Percentiles rank a stretch among this genome's conserved stretches.
Conservation (phyloP, 2,329 filamentous ascomycete species). For the Macrophomina tecta region DNA sequence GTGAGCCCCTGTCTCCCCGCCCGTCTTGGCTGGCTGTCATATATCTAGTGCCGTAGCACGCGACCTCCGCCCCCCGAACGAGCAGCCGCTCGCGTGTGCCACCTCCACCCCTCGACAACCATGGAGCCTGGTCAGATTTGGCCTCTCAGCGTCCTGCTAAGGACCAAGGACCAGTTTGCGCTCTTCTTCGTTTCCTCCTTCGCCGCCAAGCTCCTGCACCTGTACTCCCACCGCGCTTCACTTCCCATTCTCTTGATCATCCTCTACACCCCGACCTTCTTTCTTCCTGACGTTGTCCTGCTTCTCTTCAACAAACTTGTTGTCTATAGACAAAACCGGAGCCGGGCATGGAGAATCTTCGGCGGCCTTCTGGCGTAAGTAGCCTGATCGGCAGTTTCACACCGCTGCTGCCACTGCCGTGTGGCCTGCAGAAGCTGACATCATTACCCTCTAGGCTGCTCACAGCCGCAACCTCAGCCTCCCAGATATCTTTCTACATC, state of each 20-base stretch:
- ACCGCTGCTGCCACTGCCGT: not conserved
- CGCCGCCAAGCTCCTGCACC: constrained; percentile 42
- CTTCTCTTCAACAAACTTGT: constrained; percentile 39
- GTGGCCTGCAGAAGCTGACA: constrained; percentile 4
- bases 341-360: constrained; percentile 30
- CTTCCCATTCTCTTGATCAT: constrained; percentile 42
- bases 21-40: not conserved
- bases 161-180: constrained; percentile 34
- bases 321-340: constrained; percentile 33
- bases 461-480: constrained; percentile 41
- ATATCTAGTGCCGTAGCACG: not conserved
- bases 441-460: constrained; percentile 34
- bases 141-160: constrained; percentile 19
- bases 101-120: not conserved
- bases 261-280: constrained; percentile 48
- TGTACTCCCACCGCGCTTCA: constrained; percentile 42
- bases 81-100: constrained; percentile 13
- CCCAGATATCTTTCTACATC: constrained; percentile 48
- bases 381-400: not conserved
- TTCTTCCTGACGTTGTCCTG: constrained; percentile 44
- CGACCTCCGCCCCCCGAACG: constrained; percentile 4
- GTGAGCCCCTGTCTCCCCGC: constrained; percentile 6
- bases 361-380: constrained; percentile 41
- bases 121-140: constrained; percentile 10
- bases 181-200: constrained; percentile 42